A percentile compares a stretch with the other conserved stretches of the same genome.
These are phyloP conservation scores for Penicillium rolfsii DNA, from an alignment of 2,329 filamentous ascomycete genomes.

Conservation along the genomic window DNA sequence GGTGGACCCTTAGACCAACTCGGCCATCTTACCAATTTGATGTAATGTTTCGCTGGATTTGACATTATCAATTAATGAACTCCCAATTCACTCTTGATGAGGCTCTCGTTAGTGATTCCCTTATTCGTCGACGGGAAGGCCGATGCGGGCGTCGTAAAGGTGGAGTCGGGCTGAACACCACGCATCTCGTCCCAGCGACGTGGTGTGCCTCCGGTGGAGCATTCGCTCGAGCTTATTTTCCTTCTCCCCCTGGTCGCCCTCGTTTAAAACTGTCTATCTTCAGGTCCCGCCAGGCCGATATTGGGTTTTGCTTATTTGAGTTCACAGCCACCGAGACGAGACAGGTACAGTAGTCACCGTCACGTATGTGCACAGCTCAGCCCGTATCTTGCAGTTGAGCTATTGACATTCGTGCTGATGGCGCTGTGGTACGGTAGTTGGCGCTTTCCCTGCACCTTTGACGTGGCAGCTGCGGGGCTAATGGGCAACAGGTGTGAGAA, in stretches of 20 bases:
- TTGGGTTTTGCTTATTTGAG: not conserved
- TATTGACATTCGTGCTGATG: conserved; percentile 1
- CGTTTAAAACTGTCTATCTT: not conserved
- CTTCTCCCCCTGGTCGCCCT: not conserved
- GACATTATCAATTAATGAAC: not conserved
- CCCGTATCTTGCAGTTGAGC: not conserved
- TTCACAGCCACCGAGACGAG: not conserved
- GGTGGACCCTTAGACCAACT: conserved; percentile 39
- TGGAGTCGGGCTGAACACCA: not conserved
- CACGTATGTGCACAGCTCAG: not conserved
- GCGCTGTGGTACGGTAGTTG: not conserved
- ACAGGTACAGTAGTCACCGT: not conserved
- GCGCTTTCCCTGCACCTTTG: not conserved
- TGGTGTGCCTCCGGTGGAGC: conserved; percentile 4
- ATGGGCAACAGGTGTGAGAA: not conserved
- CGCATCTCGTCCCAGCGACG: conserved; percentile 5
- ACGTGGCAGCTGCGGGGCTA: conserved; percentile 3
- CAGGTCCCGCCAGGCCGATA: not conserved
- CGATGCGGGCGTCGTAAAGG: conserved; percentile 10
- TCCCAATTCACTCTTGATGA: not conserved
- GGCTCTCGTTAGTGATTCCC: conserved; percentile 4
- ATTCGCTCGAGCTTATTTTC: not conserved
- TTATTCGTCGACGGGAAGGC: conserved; percentile 1
- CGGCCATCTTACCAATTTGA: conserved; percentile 36
- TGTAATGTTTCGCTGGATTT: not conserved